Conservation (phyloP, 2,329 filamentous ascomycete species). For the Fusarium gaditjirri region DNA sequence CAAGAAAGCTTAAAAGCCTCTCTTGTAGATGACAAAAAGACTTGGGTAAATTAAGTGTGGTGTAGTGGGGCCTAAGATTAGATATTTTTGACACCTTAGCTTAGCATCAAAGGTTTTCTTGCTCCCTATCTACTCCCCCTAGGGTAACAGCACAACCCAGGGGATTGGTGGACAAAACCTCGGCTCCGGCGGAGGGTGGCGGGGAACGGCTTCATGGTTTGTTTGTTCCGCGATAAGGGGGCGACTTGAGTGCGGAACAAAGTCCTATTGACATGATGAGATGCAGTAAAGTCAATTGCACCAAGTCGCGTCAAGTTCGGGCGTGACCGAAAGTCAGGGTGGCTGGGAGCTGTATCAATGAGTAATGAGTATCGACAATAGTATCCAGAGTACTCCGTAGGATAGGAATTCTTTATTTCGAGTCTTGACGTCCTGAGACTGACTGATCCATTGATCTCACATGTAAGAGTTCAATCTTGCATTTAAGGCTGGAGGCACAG, state of each 20-base stretch:
- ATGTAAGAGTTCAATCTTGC: constrained; percentile 41
- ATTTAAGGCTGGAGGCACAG: constrained; percentile 44
- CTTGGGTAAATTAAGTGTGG: neutral
- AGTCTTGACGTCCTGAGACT: neutral
- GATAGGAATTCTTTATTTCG: neutral
- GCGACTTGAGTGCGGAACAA: constrained; percentile 38
- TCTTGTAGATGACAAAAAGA: neutral
- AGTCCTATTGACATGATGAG: constrained; percentile 40
- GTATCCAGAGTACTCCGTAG: neutral
- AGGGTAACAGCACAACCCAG: neutral
- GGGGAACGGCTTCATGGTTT: constrained; percentile 43
- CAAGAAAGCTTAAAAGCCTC: neutral
- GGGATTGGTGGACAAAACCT: constrained; percentile 42
- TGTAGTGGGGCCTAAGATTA: neutral
- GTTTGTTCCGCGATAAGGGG: constrained; percentile 43
- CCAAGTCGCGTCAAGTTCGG: constrained; percentile 28
- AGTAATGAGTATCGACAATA: neutral
- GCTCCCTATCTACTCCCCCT: neutral
- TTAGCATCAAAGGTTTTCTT: neutral
- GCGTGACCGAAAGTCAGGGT: constrained; percentile 23
- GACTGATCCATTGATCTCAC: constrained; percentile 25
- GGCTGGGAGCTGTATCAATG: constrained; percentile 5
- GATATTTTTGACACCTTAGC: neutral
- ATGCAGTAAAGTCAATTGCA: constrained; percentile 38
- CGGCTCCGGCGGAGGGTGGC: constrained; percentile 46